Evolutionary conservation across 2,329 filamentous ascomycete genomes (phyloP).

Genomic region (Venturia oleaginea): DNA sequence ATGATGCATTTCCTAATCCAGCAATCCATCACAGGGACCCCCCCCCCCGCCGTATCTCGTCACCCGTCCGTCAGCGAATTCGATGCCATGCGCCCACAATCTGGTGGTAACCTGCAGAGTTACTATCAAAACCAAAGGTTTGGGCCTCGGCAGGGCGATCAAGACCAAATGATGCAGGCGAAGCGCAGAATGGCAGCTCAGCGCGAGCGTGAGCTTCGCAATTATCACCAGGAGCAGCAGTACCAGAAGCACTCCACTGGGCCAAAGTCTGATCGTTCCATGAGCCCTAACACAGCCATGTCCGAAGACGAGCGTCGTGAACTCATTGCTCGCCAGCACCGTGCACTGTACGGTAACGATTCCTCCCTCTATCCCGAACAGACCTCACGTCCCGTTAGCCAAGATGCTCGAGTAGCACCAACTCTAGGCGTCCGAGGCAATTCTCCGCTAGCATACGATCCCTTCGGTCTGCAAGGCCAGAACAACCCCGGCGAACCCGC

Average conservation of each 20-base stretch:
- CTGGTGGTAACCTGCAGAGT: constrained; percentile 73
- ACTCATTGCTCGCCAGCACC: constrained; percentile 90
- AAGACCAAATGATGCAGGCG: constrained; percentile 97
- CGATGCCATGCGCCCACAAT: constrained; percentile 64
- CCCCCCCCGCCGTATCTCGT: constrained; percentile 50
- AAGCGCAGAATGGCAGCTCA: constrained; percentile 99
- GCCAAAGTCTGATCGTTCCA: constrained; percentile 75
- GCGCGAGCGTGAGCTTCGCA: constrained; percentile 96
- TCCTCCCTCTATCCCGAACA: constrained; percentile 58
- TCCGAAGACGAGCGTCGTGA: constrained; percentile 95
- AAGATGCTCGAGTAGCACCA: constrained; percentile 51
- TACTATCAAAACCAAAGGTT: constrained; percentile 93
- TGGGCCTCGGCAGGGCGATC: constrained; percentile 75
- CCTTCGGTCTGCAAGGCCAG: constrained; percentile 47
- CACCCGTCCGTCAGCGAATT: constrained; percentile 82
- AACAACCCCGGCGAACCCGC: constrained; percentile 43
- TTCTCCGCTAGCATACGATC: constrained; percentile 74
- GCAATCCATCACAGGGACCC: background rate
- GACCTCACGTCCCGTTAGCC: constrained; percentile 49
- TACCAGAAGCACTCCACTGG: constrained; percentile 86
- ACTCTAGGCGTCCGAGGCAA: constrained; percentile 59
- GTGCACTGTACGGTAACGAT: constrained; percentile 77
- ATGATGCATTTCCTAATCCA: constrained; percentile 47
- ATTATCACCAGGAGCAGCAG: constrained; percentile 99
- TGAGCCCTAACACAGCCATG: constrained; percentile 72